Evolutionary conservation across 352 stramenopile species (phyloP).

Genomic region (Phytophthora sansomeana): DNA sequence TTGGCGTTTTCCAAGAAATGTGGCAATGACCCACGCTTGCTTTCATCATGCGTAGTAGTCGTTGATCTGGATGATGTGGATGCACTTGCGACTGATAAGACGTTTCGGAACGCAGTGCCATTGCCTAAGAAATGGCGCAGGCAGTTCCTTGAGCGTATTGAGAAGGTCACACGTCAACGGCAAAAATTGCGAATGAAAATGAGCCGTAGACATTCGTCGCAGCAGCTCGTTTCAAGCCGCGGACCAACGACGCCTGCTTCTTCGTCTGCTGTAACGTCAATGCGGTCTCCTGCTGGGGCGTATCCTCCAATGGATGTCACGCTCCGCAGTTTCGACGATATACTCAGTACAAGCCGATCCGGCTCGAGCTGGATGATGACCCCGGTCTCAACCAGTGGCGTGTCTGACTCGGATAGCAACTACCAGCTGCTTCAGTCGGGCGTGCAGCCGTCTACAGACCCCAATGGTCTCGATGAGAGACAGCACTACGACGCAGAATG

Average conservation of each 20-base stretch:
- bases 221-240: constrained; percentile 39
- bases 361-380: constrained; percentile 49
- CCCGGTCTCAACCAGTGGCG: constrained; percentile 22
- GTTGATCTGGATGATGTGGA: constrained; percentile 71
- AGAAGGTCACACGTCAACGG: constrained; percentile 70
- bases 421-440: constrained; percentile 41
- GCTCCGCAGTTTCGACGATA: constrained; percentile 54
- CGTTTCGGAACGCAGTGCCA: constrained; percentile 57
- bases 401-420: constrained; percentile 36
- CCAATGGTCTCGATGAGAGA: constrained; percentile 55
- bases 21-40: constrained; percentile 58
- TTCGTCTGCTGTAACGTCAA: constrained; percentile 37
- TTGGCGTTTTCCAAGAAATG: constrained; percentile 54
- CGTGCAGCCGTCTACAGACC: constrained; percentile 25
- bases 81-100: constrained; percentile 63
- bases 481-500: constrained; percentile 71
- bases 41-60: constrained; percentile 70
- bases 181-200: constrained; percentile 69
- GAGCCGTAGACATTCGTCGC: constrained; percentile 36
- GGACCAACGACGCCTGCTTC: constrained; percentile 49
- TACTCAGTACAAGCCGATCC: constrained; percentile 50
- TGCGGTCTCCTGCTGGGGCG: constrained; percentile 42
- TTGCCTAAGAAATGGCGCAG: constrained; percentile 81
- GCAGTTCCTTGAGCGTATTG: constrained; percentile 78
- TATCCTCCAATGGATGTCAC: constrained; percentile 41